Evolutionary conservation across 805 yeast genomes (phyloP), one percentile per base, ranked within the genome.

Genomic region (Ogataea henricii): DNA sequence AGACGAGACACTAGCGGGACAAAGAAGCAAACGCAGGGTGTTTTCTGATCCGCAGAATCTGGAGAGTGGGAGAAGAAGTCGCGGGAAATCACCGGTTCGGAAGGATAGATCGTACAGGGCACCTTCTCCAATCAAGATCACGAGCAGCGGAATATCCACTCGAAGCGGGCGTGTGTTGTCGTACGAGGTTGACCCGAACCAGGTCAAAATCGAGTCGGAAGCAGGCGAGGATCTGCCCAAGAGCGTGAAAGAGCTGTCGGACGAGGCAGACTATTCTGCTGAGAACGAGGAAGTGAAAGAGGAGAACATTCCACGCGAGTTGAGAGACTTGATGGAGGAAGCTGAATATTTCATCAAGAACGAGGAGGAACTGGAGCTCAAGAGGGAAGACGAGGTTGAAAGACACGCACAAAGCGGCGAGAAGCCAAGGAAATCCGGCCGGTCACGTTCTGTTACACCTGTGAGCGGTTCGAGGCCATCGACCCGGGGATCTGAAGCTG

Each of bases 151-250:
- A 4, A 60, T 60, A 8, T 51, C 62, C 6, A 60, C 64, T 1
- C 54, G 64, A 45, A 60, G 64, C 40, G 64, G 63, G 8, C 54
- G 66, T 13, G 64, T 63, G 9, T 45, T 64, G 33, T 63, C 67
- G 3, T 63, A 63, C 43, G 67, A 62, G 20, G 46, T 61, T 1
- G 67, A 60, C 13, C 57, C 57, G 17, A 39, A 16, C 10, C 43
- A 50, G 26, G 52, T 37, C 4, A 34, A 46, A 8, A 33, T 42
- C 3, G 54, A 47, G n/a, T 42, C 43, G 4, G 51, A 44, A 36
- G 26, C 43, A 4, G 20, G 50, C 2, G 54, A 58, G 21, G 34
- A 37, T 3, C 35, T 59, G 1, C 64, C 65, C 4, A 58, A 55
- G 37, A 49, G 50, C 2, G 59, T 53, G 22, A 53, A 60, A 32